Base-by-base conservation (phyloP, 2,329 filamentous ascomycete species). In the Apiospora malaysiana region DNA sequence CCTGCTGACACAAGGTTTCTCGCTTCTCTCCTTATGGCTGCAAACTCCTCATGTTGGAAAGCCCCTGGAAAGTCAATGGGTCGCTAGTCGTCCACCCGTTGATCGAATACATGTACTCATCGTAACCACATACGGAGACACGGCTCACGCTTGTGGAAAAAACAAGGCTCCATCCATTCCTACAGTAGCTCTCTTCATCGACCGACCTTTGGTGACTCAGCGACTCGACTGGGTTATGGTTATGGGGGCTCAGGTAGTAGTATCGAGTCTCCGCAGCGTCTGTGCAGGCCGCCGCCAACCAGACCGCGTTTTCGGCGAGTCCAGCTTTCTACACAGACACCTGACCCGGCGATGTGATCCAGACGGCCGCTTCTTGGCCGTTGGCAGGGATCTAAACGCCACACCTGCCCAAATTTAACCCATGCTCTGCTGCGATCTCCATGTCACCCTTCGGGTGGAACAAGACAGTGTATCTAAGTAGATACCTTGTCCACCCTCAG, bases 351-450 rank as follows among this genome's bases (percentile, higher is more conserved):
- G 70, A 66, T 49, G 66, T 70, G 70, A 69, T 71, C 72, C 72
- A 74, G 71, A 73, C 73, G 75, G 76, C 75, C 74, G 75, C 77
- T 75, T 77, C 76, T 74, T 75, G 76, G 76, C 74, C 73, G 72
- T 73, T 71, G 77, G 76, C 80, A 78, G 77, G 75, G 78, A 75
- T 74, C 68, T 69, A 75, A 75, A 79, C 80, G 81, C 80, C 80
- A 82, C 79, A 77, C 73, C 72, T 66, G 66, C 70, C 74, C 74
- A 76, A 70, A 73, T 72, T 72, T 69, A 71, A 71, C 73, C 74
- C 71, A 73, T 74, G 70, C 66, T 71, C 68, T 71, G 68, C 68
- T 59, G 51, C 65, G 65, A 67, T 67, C 43, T 37, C 65, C 43
- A 42, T 51, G 47, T 51, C 46, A 45, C 67, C 32, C 67, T 16